Conservation (phyloP, 208 protist genomes). For the Crithidia brevicula region DNA sequence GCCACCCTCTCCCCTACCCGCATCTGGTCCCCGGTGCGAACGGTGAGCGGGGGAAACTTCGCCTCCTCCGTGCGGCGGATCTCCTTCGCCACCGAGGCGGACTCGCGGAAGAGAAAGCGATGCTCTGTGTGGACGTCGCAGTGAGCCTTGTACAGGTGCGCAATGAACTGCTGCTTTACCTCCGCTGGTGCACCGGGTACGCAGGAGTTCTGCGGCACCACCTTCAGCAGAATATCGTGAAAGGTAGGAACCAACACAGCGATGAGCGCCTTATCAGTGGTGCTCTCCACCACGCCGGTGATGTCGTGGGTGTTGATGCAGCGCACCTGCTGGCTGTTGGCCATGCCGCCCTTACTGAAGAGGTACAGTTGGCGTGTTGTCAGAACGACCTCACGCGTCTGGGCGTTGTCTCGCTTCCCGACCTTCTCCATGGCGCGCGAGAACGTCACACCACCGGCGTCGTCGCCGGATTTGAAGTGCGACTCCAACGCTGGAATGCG, state of each 20-base stretch:
- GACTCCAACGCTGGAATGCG: conserved; percentile 36
- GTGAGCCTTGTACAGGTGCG: conserved; percentile 61
- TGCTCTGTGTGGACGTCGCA: conserved; percentile 32
- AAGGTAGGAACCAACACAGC: conserved; percentile 62
- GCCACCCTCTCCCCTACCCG: conserved; percentile 19
- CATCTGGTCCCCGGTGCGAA: conserved; percentile 22
- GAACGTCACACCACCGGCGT: conserved; percentile 48
- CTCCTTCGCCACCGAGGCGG: conserved; percentile 34
- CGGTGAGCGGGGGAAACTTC: conserved; percentile 35
- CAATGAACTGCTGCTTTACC: conserved; percentile 64
- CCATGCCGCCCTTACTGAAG: conserved; percentile 37
- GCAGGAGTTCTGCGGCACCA: conserved; percentile 38
- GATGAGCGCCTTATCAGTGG: conserved; percentile 35
- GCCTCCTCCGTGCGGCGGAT: conserved; percentile 54
- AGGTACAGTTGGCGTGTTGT: conserved; percentile 58
- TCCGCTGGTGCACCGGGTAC: conserved; percentile 28
- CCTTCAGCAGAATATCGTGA: conserved; percentile 64
- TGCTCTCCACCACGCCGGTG: conserved; percentile 59
- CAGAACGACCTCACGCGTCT: conserved; percentile 57
- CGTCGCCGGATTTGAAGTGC: conserved; percentile 51
- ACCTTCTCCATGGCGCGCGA: conserved; percentile 64
- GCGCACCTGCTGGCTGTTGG: conserved; percentile 37
- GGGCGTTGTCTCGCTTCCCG: conserved; percentile 49
- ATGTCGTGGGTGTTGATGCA: conserved; percentile 55
- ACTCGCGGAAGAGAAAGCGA: conserved; percentile 48